phyloP scores from a whole-genome alignment of 169 alveolate genomes.

The Eimeria brunetti region DNA sequence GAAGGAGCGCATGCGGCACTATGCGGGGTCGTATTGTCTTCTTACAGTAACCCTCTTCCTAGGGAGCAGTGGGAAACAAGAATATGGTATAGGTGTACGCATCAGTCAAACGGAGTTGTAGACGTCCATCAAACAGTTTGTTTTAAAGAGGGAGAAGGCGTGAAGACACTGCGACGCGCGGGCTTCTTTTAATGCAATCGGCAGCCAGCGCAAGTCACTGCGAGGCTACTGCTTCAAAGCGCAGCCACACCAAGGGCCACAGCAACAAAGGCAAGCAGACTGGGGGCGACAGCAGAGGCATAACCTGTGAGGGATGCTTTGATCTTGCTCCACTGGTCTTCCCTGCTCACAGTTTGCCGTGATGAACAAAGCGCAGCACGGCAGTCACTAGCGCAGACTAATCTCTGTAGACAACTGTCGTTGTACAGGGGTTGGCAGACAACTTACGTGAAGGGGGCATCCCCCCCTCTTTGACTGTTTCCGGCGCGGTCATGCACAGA shows the following conservation, averaged over 20 bases:
- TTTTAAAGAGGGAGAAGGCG: too few relatives aligned
- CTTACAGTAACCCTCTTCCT: too few relatives aligned
- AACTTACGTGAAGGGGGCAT: not conserved
- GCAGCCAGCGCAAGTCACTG: not conserved
- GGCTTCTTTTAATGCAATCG: not conserved
- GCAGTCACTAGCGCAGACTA: too few relatives aligned
- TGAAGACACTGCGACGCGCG: not conserved
- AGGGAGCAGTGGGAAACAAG: too few relatives aligned
- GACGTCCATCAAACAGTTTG: too few relatives aligned
- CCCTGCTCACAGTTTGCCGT: not conserved
- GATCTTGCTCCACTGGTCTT: not conserved
- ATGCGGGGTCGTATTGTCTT: too few relatives aligned
- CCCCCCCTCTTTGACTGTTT: not conserved
- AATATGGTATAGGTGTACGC: too few relatives aligned
- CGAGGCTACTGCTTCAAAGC: not conserved
- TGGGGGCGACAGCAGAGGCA: not conserved
- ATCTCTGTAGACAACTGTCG: not conserved
- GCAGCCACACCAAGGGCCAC: not conserved
- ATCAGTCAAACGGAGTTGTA: too few relatives aligned
- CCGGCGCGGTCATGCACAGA: not conserved
- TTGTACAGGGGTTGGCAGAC: not conserved
- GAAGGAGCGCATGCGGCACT: too few relatives aligned
- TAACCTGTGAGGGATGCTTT: not conserved
- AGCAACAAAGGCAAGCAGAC: conserved; percentile 1
- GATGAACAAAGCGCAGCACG: too few relatives aligned